These are phyloP conservation scores for Scedosporium boydii DNA, from an alignment of 2,329 filamentous ascomycete genomes.

Conservation along the genomic window DNA sequence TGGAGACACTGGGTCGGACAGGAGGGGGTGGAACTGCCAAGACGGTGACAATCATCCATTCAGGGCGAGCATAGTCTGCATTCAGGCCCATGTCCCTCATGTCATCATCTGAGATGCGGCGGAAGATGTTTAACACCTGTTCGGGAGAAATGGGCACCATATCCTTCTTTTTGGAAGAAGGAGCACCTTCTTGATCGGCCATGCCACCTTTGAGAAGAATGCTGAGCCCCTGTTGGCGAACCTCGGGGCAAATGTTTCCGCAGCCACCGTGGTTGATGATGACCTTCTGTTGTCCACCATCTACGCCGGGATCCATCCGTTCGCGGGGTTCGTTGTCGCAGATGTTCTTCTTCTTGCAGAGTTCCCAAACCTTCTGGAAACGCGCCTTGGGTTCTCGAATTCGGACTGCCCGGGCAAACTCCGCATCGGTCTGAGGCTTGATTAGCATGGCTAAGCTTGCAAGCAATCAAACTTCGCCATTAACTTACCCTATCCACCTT, in stretches of 20 bases:
- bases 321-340: constrained; percentile 75
- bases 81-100: constrained; percentile 84
- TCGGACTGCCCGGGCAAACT: constrained; percentile 71
- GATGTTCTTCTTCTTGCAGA: constrained; percentile 79
- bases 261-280: constrained; percentile 71
- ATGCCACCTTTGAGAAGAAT: constrained; percentile 40
- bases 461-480: constrained; percentile 26
- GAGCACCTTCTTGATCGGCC: constrained; percentile 54
- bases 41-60: constrained; percentile 97
- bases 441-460: constrained; percentile 42
- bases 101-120: constrained; percentile 72
- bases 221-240: constrained; percentile 78
- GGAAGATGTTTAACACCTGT: constrained; percentile 77
- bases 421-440: constrained; percentile 61
- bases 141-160: constrained; percentile 76
- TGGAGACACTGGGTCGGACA: constrained; percentile 92
- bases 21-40: constrained; percentile 91
- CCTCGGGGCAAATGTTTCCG: constrained; percentile 80
- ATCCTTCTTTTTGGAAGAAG: constrained; percentile 54
- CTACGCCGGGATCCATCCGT: constrained; percentile 56
- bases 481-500: constrained; percentile 95
- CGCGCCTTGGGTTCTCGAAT: constrained; percentile 89
- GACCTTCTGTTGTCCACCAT: constrained; percentile 29
- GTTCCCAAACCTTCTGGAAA: constrained; percentile 84
- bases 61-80: constrained; percentile 87